Base-by-base conservation (phyloP, 106 monocot species). In the Dioscorea zingiberensis region DNA sequence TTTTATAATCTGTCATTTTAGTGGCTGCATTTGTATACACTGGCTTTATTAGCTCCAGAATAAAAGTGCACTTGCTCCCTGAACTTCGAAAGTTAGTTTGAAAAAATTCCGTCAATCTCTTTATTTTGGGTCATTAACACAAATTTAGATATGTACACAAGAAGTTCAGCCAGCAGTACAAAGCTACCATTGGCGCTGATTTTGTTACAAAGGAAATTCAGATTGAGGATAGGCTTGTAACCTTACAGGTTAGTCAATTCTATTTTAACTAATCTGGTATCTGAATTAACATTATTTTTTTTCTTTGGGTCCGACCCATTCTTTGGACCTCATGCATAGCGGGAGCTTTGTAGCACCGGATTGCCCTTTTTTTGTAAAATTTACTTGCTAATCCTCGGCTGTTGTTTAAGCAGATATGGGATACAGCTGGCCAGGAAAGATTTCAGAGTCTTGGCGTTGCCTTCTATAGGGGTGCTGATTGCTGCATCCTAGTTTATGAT, bases 371-470 rank as follows among this genome's bases (percentile, higher is more conserved):
- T n/a, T n/a, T n/a, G n/a, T n/a, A n/a, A n/a, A n/a, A n/a, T n/a
- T n/a, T n/a, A n/a, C 1, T 2, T 38, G 38, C 38, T 38, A 38
- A 38, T 38, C 38, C 38, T 38, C 10, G 25, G 16, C 44, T 60
- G 18, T 45, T 66, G 71, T 71, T 26, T 44, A 58, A 54, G 30
- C 80, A 94, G 94, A 88, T 95, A 14, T 95, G 95, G 95, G 95
- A 95, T 63, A 95, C 95, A 14, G 91, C 91, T 45, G 95, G 95
- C 13, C 95, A 95, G 72, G 95, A 95, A 70, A 91, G 95, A 71
- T 95, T 95, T 73, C 87, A 91, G 68, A 95, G 95, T 67, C 90
- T 95, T 61, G 95, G 95, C 47, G 95, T 88, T 48, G 95, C 95
- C 55, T 95, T 91, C 66, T 95, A 95, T 51, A 78, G 95, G 66